Evolutionary conservation across 2,329 filamentous ascomycete genomes (phyloP), one percentile per base, ranked within the genome.

Genomic region (Periconia digitata): DNA sequence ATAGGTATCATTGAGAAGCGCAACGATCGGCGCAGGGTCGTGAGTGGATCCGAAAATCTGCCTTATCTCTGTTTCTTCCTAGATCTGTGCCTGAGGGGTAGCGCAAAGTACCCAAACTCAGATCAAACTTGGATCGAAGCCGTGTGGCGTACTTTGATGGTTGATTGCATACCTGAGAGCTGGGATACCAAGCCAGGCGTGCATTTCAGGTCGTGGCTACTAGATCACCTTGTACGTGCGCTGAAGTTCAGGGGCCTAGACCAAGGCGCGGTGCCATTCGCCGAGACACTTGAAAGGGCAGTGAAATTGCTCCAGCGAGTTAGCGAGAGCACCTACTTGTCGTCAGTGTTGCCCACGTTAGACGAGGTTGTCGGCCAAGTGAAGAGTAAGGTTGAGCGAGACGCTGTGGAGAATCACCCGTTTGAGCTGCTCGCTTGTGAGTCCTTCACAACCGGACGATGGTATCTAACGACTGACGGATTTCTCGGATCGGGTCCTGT

Each of bases 131-230:
- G 37, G 37, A 40, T 40, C 37, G 37, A 40, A 15, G 37, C 37
- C 8, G 37, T 40, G 21, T 40, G 37, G 37, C 8, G 37, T 21
- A 40, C 37, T 1, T 18, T 40, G 2, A 20, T 40, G 37, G 8
- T 40, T 18, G 37, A 40, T 40, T 40, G 37, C 37, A 40, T 40
- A 40, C 37, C 37, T 3, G 37, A n/a, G 18, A 40, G 37, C 37
- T 40, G 37, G n/a, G 37, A 40, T 4, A 40, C 37, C 18, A 8
- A 17, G 21, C 37, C 37, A 40, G 16, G 16, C 8, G 37, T 40
- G 15, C 37, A 18, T 22, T 21, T 40, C 37, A 40, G 17, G 37
- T 18, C 37, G 3, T 40, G 37, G 37, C 15, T 40, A 21, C 37
- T 40, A 8, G 8, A 40, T 18, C 37, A 40, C 37, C 3, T 40